Evolutionary conservation across 257 asterid species (phyloP), one percentile per base, ranked within the genome.

Genomic region (Vinca minor): DNA sequence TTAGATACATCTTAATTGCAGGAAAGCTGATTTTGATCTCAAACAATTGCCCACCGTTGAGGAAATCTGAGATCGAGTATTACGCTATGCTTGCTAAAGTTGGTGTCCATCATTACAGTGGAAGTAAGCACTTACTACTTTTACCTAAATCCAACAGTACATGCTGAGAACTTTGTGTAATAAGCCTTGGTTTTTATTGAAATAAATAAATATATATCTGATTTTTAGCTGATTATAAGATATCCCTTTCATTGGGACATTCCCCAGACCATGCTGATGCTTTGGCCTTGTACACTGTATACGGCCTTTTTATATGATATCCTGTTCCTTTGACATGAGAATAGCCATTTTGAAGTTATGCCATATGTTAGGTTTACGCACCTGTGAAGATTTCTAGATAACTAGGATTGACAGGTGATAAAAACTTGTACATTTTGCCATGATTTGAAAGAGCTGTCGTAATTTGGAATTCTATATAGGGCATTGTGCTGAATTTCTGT

Each of bases 51-150:
- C 96, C 96, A 1, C 93, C 95, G 0, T 63, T 86, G 85, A 86
- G 95, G 79, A 88, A 88, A 63, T 86, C 95, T 2, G 95, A 88
- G 85, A 88, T 88, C 52, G 95, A 88, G 78, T 89, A 89, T 76
- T 89, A 84, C 21, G 91, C 96, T 13, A 89, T 89, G 95, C 95
- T 89, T 59, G 81, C 94, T 10, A 89, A 87, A 77, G 83, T 89
- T 69, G 94, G 87, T 18, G 96, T 89, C 59, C 94, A 84, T 61
- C 96, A 89, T 63, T 89, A 78, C 77, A 84, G 67, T 68, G 95
- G 95, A 72, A 84, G 94, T 86, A 75, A 84, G 96, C 76, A 11
- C 41, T 8, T 6, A n/a, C 15, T 28, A 4, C 15, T 15, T 18
- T 20, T 53, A 14, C 50, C 14, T 52, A 9, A 1, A 48, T 62